A percentile compares a stretch with the other conserved stretches of the same genome.
These are phyloP conservation scores for Metschnikowia orientalis DNA, from an alignment of 805 yeast species.

Conservation along the genomic window DNA sequence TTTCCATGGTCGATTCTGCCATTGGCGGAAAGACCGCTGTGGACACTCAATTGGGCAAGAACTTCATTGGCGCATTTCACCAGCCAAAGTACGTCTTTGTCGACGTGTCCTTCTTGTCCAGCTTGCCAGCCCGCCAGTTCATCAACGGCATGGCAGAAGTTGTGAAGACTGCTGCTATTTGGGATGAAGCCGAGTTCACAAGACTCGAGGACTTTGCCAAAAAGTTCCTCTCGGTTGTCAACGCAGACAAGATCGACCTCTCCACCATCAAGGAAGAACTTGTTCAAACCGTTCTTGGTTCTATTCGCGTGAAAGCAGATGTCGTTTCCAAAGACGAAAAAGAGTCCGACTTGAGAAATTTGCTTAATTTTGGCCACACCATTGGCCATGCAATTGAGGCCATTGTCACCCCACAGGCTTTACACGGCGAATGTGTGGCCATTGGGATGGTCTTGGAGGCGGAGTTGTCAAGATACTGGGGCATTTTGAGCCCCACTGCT, in stretches of 20 bases:
- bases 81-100: conserved; percentile 88
- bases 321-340: conserved; percentile 93
- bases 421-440: conserved; percentile 99
- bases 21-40: conserved; percentile 99
- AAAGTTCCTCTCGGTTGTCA: conserved; percentile 63
- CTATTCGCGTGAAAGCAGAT: conserved; percentile 85
- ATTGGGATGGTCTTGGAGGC: conserved; percentile 94
- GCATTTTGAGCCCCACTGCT: conserved; percentile 85
- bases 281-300: conserved; percentile 73
- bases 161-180: conserved; percentile 95
- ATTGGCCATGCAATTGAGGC: conserved; percentile 99
- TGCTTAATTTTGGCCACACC: conserved; percentile 92
- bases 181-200: conserved; percentile 86
- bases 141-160: conserved; percentile 99
- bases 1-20: conserved; percentile 97
- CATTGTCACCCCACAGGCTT: conserved; percentile 90
- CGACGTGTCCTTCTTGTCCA: conserved; percentile 80
- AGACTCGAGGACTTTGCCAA: conserved; percentile 77
- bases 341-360: conserved; percentile 88
- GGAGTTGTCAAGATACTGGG: conserved; percentile 87
- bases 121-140: conserved; percentile 89
- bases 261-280: conserved; percentile 67
- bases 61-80: conserved; percentile 95
- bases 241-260: conserved; percentile 44
- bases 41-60: conserved; percentile 94